Conservation (phyloP, 805 yeast genomes). For the Zygosaccharomyces kombuchaensis region DNA sequence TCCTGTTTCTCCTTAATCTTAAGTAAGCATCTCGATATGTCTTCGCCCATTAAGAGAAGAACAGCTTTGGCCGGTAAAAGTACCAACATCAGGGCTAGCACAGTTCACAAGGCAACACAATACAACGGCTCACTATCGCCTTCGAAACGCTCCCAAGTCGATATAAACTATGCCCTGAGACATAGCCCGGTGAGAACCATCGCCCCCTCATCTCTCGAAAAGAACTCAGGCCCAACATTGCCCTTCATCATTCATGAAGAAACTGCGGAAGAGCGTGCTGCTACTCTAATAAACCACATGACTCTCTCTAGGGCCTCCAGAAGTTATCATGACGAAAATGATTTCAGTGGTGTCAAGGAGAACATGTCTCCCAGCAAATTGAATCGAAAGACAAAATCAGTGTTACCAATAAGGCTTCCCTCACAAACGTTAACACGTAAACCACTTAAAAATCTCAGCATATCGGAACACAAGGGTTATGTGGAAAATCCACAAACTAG, state of each 20-base stretch:
- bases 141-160: slow-evolving; percentile 14
- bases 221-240: neutral
- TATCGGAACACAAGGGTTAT: slow-evolving; percentile 18
- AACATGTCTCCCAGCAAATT: slow-evolving; percentile 18
- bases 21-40: slow-evolving; percentile 5
- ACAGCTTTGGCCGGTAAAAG: slow-evolving; percentile 23
- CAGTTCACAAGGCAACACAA: slow-evolving; percentile 8
- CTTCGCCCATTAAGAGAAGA: slow-evolving; percentile 24
- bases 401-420: neutral
- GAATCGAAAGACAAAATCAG: neutral
- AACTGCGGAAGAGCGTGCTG: slow-evolving; percentile 17
- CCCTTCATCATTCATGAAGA: slow-evolving; percentile 25
- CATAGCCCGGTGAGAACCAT: slow-evolving; percentile 18
- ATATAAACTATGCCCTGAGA: slow-evolving; percentile 14
- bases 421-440: slow-evolving; percentile 2
- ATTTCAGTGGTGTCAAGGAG: slow-evolving; percentile 18
- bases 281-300: slow-evolving; percentile 17
- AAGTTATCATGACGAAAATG: slow-evolving; percentile 28
- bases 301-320: slow-evolving; percentile 21
- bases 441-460: slow-evolving; percentile 20
- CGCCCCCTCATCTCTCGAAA: slow-evolving; percentile 6
- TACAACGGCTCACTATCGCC: slow-evolving; percentile 11
- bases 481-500: slow-evolving; percentile 15
- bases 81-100: slow-evolving; percentile 17
- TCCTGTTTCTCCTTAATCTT: neutral